These are phyloP conservation scores for Apophysomyces trapeziformis DNA, from an alignment of 371 early-diverging fungal genomes.

Conservation along the genomic window DNA sequence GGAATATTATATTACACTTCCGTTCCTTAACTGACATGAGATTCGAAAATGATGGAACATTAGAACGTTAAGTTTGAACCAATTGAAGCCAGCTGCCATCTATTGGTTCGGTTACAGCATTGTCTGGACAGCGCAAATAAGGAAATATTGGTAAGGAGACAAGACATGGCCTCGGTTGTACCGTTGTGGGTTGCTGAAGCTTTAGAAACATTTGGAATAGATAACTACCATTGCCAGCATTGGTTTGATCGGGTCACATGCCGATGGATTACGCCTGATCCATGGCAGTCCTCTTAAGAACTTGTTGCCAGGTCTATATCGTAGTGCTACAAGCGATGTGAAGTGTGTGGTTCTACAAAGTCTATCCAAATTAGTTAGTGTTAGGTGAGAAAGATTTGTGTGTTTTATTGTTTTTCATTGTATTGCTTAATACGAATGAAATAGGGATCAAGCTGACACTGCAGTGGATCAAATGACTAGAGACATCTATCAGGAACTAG, in stretches of 20 bases:
- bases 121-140: conserved; percentile 34
- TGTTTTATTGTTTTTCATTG: neutral
- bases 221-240: conserved; percentile 37
- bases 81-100: conserved; percentile 30
- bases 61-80: conserved; percentile 35
- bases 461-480: conserved; percentile 36
- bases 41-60: neutral
- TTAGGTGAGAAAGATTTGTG: conserved; percentile 32
- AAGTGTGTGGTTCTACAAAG: conserved; percentile 44
- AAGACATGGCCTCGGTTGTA: neutral
- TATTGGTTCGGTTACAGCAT: conserved; percentile 29
- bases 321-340: conserved; percentile 34
- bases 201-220: conserved; percentile 23
- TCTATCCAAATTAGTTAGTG: conserved; percentile 45
- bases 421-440: neutral
- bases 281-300: conserved; percentile 17
- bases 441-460: conserved; percentile 18
- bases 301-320: conserved; percentile 26
- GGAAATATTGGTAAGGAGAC: conserved; percentile 40
- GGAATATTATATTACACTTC: neutral
- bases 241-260: conserved; percentile 47
- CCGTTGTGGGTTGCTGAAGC: neutral
- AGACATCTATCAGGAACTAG: conserved; percentile 26
- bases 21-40: neutral
- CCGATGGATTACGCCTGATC: conserved; percentile 31